A percentile compares a stretch with the other conserved stretches of the same genome.
Conservation (phyloP, 225 moss, liverwort and hornwort genomes). For the Climacium dendroides region DNA sequence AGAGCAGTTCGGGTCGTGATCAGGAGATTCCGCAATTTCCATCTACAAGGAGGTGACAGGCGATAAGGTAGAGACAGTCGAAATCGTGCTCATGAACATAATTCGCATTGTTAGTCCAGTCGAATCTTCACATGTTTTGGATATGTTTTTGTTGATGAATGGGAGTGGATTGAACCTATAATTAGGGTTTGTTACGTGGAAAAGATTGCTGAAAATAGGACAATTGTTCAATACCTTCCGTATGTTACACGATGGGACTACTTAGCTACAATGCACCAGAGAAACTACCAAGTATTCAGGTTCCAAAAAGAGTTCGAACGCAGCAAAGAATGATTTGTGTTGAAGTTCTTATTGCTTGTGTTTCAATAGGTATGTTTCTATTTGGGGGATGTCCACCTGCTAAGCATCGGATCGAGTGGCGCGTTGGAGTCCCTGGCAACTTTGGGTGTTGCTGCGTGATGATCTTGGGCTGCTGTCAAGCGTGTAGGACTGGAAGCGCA, state of each 20-base stretch:
- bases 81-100: neutral
- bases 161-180: neutral
- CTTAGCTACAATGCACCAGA: neutral
- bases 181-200: neutral
- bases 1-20: constrained; percentile 14
- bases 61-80: neutral
- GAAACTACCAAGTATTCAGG: neutral
- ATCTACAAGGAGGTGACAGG: constrained; percentile 12
- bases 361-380: neutral
- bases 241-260: too few species aligned
- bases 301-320: neutral
- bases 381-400: neutral
- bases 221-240: neutral
- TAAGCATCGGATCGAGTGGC: neutral
- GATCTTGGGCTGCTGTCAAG: neutral
- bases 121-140: neutral
- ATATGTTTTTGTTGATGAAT: neutral
- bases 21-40: constrained; percentile 20
- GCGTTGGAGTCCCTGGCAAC: neutral
- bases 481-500: neutral
- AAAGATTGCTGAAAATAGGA: neutral
- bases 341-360: neutral
- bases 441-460: neutral
- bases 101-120: neutral
- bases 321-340: neutral